A percentile compares a stretch with the other conserved stretches of the same genome.
These are phyloP conservation scores for Cystobasidium onofrii DNA, from an alignment of 768 basidiomycete species.

Conservation along the genomic window DNA sequence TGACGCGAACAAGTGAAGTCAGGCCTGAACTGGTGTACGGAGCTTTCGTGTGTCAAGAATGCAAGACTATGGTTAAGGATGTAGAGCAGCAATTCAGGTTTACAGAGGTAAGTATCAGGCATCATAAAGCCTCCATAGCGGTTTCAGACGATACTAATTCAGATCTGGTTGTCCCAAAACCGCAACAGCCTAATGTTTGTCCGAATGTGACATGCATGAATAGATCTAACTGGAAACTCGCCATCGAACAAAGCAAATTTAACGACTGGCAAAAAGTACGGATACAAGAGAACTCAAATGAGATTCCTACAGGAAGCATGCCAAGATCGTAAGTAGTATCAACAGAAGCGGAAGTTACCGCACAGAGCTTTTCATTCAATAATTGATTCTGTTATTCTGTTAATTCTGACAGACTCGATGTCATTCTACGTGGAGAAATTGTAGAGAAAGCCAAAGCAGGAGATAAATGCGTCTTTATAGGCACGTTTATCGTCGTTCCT, in stretches of 20 bases:
- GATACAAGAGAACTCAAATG: slow-evolving; percentile 96
- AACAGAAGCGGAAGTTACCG: too few relatives aligned
- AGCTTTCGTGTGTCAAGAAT: slow-evolving; percentile 84
- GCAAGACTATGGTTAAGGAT: slow-evolving; percentile 74
- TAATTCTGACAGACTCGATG: slow-evolving; percentile 93
- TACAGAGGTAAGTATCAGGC: slow-evolving; percentile 61
- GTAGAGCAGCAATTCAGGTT: slow-evolving; percentile 99
- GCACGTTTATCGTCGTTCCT: slow-evolving; percentile 95
- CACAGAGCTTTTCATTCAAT: too few relatives aligned
- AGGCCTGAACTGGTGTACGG: slow-evolving; percentile 88
- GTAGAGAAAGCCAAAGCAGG: slow-evolving; percentile 99
- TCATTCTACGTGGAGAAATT: slow-evolving; percentile 86
- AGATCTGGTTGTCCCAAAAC: too few relatives aligned
- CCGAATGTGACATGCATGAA: slow-evolving; percentile 93
- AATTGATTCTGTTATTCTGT: too few relatives aligned
- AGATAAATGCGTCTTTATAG: slow-evolving; percentile 96
- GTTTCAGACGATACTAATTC: too few relatives aligned
- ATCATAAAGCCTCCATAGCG: not conserved
- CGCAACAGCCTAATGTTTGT: slow-evolving; percentile 82
- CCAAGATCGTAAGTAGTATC: slow-evolving; percentile 57
- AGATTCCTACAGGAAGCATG: slow-evolving; percentile 98
- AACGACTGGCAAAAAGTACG: slow-evolving; percentile 99
- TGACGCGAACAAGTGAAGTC: slow-evolving; percentile 94
- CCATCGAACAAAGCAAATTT: slow-evolving; percentile 92
- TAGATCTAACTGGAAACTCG: slow-evolving; percentile 78